Evolutionary conservation across 2,329 filamentous ascomycete genomes (phyloP), one percentile per base, ranked within the genome.

Genomic region (Coniochaeta sp.): DNA sequence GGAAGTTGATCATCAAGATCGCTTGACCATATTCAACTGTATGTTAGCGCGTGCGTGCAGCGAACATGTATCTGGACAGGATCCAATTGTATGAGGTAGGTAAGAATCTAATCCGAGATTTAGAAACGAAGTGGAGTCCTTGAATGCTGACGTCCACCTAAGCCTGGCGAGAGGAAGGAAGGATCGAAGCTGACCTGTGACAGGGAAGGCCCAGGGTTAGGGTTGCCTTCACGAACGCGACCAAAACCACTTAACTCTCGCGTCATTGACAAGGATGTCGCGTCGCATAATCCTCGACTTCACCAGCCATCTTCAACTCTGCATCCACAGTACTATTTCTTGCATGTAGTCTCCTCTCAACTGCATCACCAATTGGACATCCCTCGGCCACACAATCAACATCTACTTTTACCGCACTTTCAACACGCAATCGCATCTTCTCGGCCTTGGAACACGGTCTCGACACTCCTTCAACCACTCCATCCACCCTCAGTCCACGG

Each of bases 1-100:
- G 74, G 16, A 71, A 70, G 55, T 54, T 71, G 38, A 42, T 42
- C 7, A 42, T 42, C 38, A 42, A 13, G 38, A 42, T 42, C 6
- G 38, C 7, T 3, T 42, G 38, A 42, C 12, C 27, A n/a, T n/a
- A n/a, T n/a, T n/a, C n/a, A n/a, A n/a, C n/a, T n/a, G n/a, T n/a
- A n/a, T n/a, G n/a, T n/a, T n/a, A n/a, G n/a, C n/a, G n/a, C n/a
- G n/a, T n/a, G n/a, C n/a, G n/a, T n/a, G n/a, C n/a, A n/a, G n/a
- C n/a, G n/a, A n/a, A n/a, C n/a, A n/a, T n/a, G n/a, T n/a, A n/a
- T n/a, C n/a, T n/a, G n/a, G n/a, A n/a, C n/a, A n/a, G n/a, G n/a
- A n/a, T n/a, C n/a, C n/a, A n/a, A n/a, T n/a, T n/a, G 31, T 33
- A 33, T 33, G 16, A 33, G 31, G 28, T 33, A 33, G 8, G 32